Percentiles rank a stretch among this genome's conserved stretches.
Evolutionary conservation across 139 green algal species (phyloP).

Genomic region (Tetraselmis striata): DNA sequence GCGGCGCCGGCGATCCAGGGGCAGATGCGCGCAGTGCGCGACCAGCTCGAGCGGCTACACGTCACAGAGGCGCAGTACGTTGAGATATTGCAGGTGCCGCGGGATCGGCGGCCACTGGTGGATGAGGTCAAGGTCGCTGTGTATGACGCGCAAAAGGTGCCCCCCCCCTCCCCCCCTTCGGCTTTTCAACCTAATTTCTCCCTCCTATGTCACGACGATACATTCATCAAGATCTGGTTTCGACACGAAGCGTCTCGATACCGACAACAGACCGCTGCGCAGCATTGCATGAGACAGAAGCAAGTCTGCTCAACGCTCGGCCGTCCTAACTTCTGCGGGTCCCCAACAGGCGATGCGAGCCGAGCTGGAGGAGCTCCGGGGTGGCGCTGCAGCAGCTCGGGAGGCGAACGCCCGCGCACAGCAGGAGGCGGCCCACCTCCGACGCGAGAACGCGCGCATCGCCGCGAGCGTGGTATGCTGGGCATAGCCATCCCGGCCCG

Average conservation of each 20-base stretch:
- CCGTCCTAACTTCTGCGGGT: too few species aligned
- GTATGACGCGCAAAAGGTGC: slow-evolving; percentile 17
- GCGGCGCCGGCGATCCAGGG: slow-evolving; percentile 19
- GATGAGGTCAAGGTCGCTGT: slow-evolving; percentile 32
- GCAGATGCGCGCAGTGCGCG: slow-evolving; percentile 21
- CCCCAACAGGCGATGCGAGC: slow-evolving; percentile 12
- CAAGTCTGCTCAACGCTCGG: too few species aligned
- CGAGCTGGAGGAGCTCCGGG: slow-evolving; percentile 26
- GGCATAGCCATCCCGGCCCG: too few species aligned
- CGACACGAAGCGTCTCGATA: too few species aligned
- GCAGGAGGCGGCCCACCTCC: slow-evolving; percentile 12
- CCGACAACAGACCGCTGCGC: too few species aligned
- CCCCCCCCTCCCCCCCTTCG: too few species aligned
- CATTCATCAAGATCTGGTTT: too few species aligned
- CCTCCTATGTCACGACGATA: too few species aligned
- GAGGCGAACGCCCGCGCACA: slow-evolving; percentile 22
- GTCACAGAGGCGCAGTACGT: slow-evolving; percentile 24
- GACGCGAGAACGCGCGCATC: slow-evolving; percentile 14
- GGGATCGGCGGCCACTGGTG: slow-evolving; percentile 13
- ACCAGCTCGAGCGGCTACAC: slow-evolving; percentile 23
- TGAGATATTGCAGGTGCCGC: slow-evolving; percentile 27
- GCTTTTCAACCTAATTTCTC: too few species aligned
- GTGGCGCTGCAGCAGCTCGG: background rate
- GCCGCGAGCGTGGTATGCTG: slow-evolving; percentile 22
- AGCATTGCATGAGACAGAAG: too few species aligned